Evolutionary conservation across 148 eudicot species (phyloP).

Genomic region (Agrostemma githago): DNA sequence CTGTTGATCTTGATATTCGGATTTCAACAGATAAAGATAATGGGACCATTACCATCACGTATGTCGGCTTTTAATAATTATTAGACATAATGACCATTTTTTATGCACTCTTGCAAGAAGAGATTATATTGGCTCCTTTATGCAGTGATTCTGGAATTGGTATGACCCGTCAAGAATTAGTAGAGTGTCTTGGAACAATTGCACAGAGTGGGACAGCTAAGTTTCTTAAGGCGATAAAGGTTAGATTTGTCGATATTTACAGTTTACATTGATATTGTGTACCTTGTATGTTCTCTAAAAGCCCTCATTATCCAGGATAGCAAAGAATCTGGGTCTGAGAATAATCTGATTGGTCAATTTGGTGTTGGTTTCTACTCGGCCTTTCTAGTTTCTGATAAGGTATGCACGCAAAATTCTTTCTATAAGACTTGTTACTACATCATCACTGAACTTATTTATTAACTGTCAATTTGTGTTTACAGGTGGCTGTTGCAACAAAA

Average conservation of each 20-base stretch:
- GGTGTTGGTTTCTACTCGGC: constrained; percentile 99
- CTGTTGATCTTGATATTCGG: constrained; percentile 78
- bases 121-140: background rate
- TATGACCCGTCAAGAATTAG: constrained; percentile 87
- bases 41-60: constrained; percentile 86
- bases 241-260: constrained; percentile 14
- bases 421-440: background rate
- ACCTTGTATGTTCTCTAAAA: background rate
- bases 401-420: constrained; percentile 19
- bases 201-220: constrained; percentile 99
- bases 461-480: background rate
- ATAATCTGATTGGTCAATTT: constrained; percentile 95
- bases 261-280: background rate
- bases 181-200: constrained; percentile 95
- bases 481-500: constrained; percentile 90
- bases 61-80: constrained; percentile 23
- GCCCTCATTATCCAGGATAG: constrained; percentile 56
- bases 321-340: constrained; percentile 84
- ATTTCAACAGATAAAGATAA: constrained; percentile 78
- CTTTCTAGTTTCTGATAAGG: constrained; percentile 91
- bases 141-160: constrained; percentile 96
- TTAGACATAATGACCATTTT: background rate
- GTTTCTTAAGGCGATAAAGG: constrained; percentile 88
- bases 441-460: background rate
- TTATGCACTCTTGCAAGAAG: background rate